phyloP scores from a whole-genome alignment of 345 rosid species.

The Lepidium sativum region DNA sequence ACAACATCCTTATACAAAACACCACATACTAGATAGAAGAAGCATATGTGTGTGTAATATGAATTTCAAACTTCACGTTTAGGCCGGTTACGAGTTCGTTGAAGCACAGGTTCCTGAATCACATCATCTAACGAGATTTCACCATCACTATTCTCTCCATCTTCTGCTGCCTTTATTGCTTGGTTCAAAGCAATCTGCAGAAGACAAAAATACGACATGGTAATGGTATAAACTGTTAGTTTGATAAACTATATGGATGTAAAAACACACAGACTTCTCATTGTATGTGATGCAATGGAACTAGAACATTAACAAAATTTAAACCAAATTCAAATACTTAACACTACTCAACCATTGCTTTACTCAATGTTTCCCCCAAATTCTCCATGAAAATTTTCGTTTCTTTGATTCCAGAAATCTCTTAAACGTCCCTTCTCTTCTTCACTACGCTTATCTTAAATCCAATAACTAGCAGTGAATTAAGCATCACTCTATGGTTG shows the following conservation, averaged over 20 bases:
- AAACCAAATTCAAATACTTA: background rate
- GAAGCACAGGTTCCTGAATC: conserved; percentile 41
- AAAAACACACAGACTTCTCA: background rate
- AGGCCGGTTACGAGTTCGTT: conserved; percentile 61
- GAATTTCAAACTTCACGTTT: conserved; percentile 44
- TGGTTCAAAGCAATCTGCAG: conserved; percentile 53
- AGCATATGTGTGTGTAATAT: background rate
- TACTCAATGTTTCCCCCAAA: background rate
- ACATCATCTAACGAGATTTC: conserved; percentile 33
- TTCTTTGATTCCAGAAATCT: background rate
- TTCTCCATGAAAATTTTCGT: background rate
- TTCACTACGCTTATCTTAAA: background rate
- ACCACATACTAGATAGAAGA: conserved; percentile 3
- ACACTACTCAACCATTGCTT: background rate
- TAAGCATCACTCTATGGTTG: background rate
- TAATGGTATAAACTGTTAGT: background rate
- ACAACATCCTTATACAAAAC: conserved; percentile 10
- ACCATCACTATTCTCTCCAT: conserved; percentile 30
- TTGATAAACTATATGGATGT: background rate
- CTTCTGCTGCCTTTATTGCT: conserved; percentile 49
- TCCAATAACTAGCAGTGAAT: background rate
- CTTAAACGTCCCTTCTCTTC: background rate
- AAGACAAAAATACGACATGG: background rate
- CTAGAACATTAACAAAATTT: background rate
- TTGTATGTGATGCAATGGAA: background rate